phyloP scores from a whole-genome alignment of 805 yeast genomes.

The Ogataea pini region DNA sequence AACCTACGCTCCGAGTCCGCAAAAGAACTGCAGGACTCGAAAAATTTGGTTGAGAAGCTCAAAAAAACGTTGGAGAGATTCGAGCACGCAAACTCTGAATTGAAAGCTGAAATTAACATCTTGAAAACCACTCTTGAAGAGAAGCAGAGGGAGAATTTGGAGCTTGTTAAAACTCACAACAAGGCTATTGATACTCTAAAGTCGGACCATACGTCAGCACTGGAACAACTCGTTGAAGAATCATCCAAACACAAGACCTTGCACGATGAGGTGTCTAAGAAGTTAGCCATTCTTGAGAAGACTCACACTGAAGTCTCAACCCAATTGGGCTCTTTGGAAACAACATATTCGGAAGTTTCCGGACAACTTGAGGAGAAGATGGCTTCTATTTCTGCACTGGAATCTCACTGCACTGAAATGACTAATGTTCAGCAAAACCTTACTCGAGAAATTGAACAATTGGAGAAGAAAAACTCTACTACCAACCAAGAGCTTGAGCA shows the following conservation, averaged over 20 bases:
- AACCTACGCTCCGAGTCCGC: slow-evolving; percentile 23
- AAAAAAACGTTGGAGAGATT: not conserved
- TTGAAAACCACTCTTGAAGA: not conserved
- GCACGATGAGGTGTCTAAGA: slow-evolving; percentile 8
- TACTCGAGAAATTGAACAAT: not conserved
- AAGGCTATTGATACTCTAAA: slow-evolving; percentile 4
- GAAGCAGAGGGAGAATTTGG: not conserved
- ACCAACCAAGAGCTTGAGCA: not conserved
- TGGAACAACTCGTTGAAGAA: slow-evolving; percentile 39
- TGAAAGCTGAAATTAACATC: not conserved
- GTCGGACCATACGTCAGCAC: not conserved
- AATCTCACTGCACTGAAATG: not conserved
- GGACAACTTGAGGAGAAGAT: not conserved
- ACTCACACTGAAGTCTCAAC: not conserved
- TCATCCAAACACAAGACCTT: slow-evolving; percentile 3
- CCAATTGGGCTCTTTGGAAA: not conserved
- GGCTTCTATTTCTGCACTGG: not conserved
- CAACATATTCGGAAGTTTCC: not conserved
- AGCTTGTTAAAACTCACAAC: not conserved
- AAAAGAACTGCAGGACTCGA: slow-evolving; percentile 33
- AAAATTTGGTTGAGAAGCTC: slow-evolving; percentile 17
- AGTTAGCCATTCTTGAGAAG: not conserved
- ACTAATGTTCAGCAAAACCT: not conserved
- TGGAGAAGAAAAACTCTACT: not conserved
- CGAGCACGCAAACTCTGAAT: not conserved